Percentiles rank a stretch among this genome's conserved stretches.
Conservation (phyloP, 2,329 filamentous ascomycete species). For the Penicillium griseofulvum region DNA sequence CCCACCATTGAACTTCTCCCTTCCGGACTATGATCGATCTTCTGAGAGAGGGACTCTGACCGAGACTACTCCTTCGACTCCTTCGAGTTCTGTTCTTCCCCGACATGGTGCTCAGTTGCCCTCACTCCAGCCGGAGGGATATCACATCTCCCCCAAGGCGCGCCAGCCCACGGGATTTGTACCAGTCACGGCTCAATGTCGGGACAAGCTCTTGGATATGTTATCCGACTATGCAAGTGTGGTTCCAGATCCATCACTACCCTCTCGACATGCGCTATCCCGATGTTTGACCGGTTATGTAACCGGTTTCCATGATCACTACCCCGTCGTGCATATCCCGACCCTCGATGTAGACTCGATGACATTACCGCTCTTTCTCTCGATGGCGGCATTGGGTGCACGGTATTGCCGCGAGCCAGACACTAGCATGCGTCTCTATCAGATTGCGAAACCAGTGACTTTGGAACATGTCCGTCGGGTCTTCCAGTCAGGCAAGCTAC, state of each 20-base stretch:
- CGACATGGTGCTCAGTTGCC: constrained; percentile 34
- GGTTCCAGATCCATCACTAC: constrained; percentile 25
- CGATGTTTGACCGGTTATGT: constrained; percentile 35
- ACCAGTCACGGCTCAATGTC: constrained; percentile 31
- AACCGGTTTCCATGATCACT: constrained; percentile 34
- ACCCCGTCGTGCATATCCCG: constrained; percentile 34
- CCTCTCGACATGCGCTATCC: constrained; percentile 34
- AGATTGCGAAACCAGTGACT: constrained; percentile 32
- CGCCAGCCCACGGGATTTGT: constrained; percentile 31
- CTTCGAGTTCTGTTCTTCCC: constrained; percentile 32
- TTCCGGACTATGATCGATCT: constrained; percentile 27
- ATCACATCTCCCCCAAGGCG: constrained; percentile 23
- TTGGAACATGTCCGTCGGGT: constrained; percentile 32
- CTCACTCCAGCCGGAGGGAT: constrained; percentile 33
- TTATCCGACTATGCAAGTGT: constrained; percentile 30
- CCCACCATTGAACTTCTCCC: constrained; percentile 26
- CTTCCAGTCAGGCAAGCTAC: constrained; percentile 23
- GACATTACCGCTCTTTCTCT: constrained; percentile 27
- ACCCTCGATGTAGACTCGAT: constrained; percentile 29
- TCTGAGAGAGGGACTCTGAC: constrained; percentile 15
- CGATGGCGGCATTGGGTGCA: constrained; percentile 34
- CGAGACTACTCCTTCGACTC: constrained; percentile 17
- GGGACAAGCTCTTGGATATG: constrained; percentile 26
- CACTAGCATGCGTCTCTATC: constrained; percentile 32
- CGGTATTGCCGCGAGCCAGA: constrained; percentile 36